Evolutionary conservation across 805 yeast species (phyloP).

Genomic region (Nakazawaea wickerhamii): DNA sequence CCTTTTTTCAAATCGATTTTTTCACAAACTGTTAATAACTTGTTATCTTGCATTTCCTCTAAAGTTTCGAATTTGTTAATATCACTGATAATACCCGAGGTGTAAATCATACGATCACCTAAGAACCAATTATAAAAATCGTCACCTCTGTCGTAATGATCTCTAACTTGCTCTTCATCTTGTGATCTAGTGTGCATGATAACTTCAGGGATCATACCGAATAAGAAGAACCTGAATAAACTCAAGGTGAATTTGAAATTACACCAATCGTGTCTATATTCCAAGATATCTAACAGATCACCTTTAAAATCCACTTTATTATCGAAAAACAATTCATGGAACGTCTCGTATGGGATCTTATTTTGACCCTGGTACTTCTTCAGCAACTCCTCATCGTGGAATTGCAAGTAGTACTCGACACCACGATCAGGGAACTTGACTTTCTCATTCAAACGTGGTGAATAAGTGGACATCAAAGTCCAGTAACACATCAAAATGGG

Average conservation of each 20-base stretch:
- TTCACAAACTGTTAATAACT: constrained; percentile 81
- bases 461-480: constrained; percentile 69
- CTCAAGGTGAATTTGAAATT: constrained; percentile 70
- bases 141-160: constrained; percentile 93
- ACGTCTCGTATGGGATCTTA: constrained; percentile 89
- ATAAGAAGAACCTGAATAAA: constrained; percentile 72
- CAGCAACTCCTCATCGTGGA: constrained; percentile 67
- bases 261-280: constrained; percentile 91
- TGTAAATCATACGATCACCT: constrained; percentile 92
- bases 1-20: constrained; percentile 71
- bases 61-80: constrained; percentile 66
- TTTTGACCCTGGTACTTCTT: constrained; percentile 63
- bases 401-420: constrained; percentile 73
- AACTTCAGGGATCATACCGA: constrained; percentile 90
- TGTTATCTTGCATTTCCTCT: constrained; percentile 83
- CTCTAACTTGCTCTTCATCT: constrained; percentile 95
- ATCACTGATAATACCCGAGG: constrained; percentile 79
- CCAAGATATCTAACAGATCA: constrained; percentile 77
- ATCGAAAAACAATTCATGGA: constrained; percentile 82
- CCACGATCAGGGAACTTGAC: constrained; percentile 72
- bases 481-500: constrained; percentile 82
- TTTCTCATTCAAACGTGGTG: constrained; percentile 79
- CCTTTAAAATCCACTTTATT: constrained; percentile 85
- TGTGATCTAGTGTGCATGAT: constrained; percentile 88
- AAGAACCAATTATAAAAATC: constrained; percentile 92